Evolutionary conservation across 805 yeast species (phyloP).

Genomic region (Pichia insulana): DNA sequence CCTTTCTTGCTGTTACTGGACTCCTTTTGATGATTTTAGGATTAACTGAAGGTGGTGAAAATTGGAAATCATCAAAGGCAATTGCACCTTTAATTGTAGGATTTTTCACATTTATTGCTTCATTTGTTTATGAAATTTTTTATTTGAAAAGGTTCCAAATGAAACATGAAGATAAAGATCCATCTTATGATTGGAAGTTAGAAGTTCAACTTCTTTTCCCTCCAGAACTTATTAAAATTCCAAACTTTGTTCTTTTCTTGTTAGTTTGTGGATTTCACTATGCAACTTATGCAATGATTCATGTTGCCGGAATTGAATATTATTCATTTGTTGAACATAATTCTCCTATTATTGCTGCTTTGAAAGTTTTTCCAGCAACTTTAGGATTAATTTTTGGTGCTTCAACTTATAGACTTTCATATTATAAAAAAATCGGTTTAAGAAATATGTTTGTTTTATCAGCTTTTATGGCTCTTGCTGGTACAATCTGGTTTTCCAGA

Average conservation of each 20-base stretch:
- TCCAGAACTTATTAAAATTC: slow-evolving; percentile 14
- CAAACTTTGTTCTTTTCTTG: slow-evolving; percentile 15
- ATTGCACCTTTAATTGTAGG: slow-evolving; percentile 37
- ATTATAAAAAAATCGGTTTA: slow-evolving; percentile 17
- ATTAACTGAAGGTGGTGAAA: slow-evolving; percentile 36
- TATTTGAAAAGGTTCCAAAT: slow-evolving; percentile 13
- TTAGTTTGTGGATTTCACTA: slow-evolving; percentile 8
- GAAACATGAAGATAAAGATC: slow-evolving; percentile 1
- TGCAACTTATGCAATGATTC: slow-evolving; percentile 5
- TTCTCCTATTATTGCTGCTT: slow-evolving; percentile 28
- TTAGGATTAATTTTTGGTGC: slow-evolving; percentile 26
- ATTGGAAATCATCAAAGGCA: slow-evolving; percentile 34
- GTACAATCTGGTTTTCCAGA: slow-evolving; percentile 17
- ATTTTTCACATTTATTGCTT: slow-evolving; percentile 21
- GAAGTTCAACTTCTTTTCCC: slow-evolving; percentile 18
- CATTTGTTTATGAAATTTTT: slow-evolving; percentile 26
- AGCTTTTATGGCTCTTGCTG: slow-evolving; percentile 9
- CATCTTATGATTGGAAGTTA: slow-evolving; percentile 12
- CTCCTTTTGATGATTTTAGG: slow-evolving; percentile 33
- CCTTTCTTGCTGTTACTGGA: slow-evolving; percentile 27
- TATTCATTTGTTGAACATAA: slow-evolving; percentile 24
- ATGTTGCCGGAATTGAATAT: slow-evolving; percentile 12
- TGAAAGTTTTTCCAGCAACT: slow-evolving; percentile 29
- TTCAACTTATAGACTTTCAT: slow-evolving; percentile 11
- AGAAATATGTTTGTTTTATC: slow-evolving; percentile 13